phyloP scores from a whole-genome alignment of 1,284 basidiomycete species.

The Cutaneotrichosporon sp. region DNA sequence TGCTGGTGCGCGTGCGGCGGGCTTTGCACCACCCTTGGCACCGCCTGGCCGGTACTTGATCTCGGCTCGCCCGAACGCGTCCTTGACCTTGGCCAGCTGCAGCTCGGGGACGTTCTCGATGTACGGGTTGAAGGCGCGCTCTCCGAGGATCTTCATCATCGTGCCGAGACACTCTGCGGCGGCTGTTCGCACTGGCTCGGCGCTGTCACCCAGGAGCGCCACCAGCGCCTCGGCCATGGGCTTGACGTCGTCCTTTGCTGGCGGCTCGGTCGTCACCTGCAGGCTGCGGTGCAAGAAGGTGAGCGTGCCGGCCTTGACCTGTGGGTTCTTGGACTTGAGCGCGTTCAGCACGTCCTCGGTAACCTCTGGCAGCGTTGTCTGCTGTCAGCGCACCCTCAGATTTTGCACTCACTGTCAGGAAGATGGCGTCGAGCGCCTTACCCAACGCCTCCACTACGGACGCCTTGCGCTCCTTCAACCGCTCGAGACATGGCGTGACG shows the following conservation, averaged over 20 bases:
- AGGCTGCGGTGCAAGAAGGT: conserved; percentile 83
- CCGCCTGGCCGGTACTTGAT: conserved; percentile 74
- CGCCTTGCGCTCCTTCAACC: conserved; percentile 90
- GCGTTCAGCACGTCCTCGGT: conserved; percentile 75
- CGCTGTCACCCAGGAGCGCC: conserved; percentile 75
- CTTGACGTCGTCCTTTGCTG: conserved; percentile 73
- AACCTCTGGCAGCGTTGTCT: conserved; percentile 77
- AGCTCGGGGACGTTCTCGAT: conserved; percentile 85
- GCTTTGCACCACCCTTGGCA: conserved; percentile 53
- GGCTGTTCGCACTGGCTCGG: conserved; percentile 84
- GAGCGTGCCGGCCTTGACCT: conserved; percentile 89
- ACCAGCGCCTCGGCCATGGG: conserved; percentile 74
- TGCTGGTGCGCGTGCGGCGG: conserved; percentile 25
- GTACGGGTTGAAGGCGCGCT: conserved; percentile 80
- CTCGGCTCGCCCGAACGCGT: conserved; percentile 80
- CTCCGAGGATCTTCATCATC: conserved; percentile 95
- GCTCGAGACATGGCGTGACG: conserved; percentile 75
- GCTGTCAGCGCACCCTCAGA: conserved; percentile 12
- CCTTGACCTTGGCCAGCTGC: conserved; percentile 88
- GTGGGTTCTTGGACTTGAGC: conserved; percentile 88
- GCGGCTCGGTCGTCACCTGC: conserved; percentile 56
- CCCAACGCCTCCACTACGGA: conserved; percentile 86
- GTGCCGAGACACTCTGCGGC: conserved; percentile 83
- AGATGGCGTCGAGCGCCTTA: conserved; percentile 82
- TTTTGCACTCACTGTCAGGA: conserved; percentile 66